A percentile compares a stretch with the other conserved stretches of the same genome.
Evolutionary conservation across 2,329 filamentous ascomycete species (phyloP).

Genomic region (Aspergillus sp.): DNA sequence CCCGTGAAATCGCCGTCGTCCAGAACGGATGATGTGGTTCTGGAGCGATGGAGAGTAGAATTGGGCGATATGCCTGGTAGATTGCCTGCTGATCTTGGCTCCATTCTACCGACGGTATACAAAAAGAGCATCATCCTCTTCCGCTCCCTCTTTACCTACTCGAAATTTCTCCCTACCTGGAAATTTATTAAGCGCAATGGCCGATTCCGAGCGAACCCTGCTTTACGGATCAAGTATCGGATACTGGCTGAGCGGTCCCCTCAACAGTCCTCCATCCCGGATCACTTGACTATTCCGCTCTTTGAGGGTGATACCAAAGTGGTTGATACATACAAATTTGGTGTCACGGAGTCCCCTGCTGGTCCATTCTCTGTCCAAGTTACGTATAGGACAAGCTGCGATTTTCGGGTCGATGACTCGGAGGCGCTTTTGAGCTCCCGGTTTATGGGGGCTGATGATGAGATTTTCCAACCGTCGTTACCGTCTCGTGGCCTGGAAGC

Average conservation of each 20-base stretch:
- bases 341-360: conserved; percentile 80
- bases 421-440: conserved; percentile 88
- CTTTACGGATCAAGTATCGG: conserved; percentile 75
- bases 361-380: conserved; percentile 81
- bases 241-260: conserved; percentile 62
- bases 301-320: conserved; percentile 63
- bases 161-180: conserved; percentile 81
- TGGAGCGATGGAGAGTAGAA: conserved; percentile 90
- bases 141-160: conserved; percentile 78
- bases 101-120: conserved; percentile 81
- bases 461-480: conserved; percentile 79
- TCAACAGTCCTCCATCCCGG: conserved; percentile 55
- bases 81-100: conserved; percentile 56
- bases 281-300: conserved; percentile 70
- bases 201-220: conserved; percentile 64
- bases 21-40: conserved; percentile 67
- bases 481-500: conserved; percentile 50
- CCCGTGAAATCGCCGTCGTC: conserved; percentile 48
- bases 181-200: conserved; percentile 75
- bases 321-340: conserved; percentile 76
- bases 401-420: conserved; percentile 86
- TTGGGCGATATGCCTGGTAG: conserved; percentile 63
- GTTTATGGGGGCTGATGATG: conserved; percentile 88
- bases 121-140: conserved; percentile 97
- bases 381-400: conserved; percentile 82